Percentiles rank a stretch among this genome's conserved stretches.
Evolutionary conservation across 2,329 filamentous ascomycete genomes (phyloP).

Genomic region (Trematosphaeria pertusa): DNA sequence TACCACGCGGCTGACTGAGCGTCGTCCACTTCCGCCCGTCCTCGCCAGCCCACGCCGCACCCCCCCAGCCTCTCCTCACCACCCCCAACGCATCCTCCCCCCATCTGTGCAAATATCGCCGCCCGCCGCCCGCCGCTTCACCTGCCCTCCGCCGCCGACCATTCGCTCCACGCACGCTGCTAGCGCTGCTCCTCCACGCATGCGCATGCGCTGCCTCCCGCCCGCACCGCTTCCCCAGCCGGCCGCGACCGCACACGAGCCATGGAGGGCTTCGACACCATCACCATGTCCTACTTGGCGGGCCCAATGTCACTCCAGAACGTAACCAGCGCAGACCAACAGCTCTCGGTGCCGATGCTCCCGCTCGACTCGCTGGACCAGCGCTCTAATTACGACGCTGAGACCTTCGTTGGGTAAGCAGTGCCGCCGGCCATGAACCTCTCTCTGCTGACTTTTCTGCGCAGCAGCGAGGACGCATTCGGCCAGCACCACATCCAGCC

Average conservation of each 20-base stretch:
- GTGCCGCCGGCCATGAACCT: constrained; percentile 17
- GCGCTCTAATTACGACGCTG: constrained; percentile 66
- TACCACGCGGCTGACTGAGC: constrained; percentile 18
- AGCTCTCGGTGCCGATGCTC: constrained; percentile 51
- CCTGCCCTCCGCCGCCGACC: constrained; percentile 11
- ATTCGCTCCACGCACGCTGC: constrained; percentile 5
- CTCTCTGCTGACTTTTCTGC: constrained; percentile 35
- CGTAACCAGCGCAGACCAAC: constrained; percentile 52
- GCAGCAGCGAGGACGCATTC: constrained; percentile 61
- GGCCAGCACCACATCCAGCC: constrained; percentile 50
- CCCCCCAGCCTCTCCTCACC: constrained; percentile 14
- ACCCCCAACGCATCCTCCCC: constrained; percentile 13
- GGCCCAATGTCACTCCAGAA: constrained; percentile 63
- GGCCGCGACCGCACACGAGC: constrained; percentile 33
- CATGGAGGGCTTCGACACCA: constrained; percentile 66
- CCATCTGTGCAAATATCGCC: constrained; percentile 15
- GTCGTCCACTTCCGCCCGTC: constrained; percentile 4
- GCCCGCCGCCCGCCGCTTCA: constrained; percentile 8
- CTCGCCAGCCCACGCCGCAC: constrained; percentile 10
- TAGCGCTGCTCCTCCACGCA: constrained; percentile 18
- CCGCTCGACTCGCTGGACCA: constrained; percentile 64
- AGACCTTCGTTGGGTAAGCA: constrained; percentile 66
- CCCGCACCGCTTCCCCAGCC: constrained; percentile 20
- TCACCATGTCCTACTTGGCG: constrained; percentile 68
- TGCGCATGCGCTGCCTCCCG: constrained; percentile 38